Evolutionary conservation across 1,284 basidiomycete genomes (phyloP).

Genomic region (Polyporus tsugae): DNA sequence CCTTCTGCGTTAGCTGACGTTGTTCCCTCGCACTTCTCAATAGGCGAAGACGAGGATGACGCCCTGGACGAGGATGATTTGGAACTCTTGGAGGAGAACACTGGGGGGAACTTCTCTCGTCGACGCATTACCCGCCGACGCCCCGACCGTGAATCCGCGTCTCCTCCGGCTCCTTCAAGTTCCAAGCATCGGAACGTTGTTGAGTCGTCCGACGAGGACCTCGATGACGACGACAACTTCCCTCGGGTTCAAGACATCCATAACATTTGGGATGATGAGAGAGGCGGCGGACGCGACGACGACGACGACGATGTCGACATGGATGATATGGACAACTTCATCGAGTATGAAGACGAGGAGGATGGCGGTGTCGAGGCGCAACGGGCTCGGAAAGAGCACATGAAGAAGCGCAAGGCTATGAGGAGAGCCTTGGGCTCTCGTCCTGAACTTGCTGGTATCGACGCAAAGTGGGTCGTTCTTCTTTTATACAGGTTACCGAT

Average conservation of each 20-base stretch:
- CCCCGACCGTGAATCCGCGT: conserved; percentile 73
- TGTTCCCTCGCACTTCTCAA: conserved; percentile 15
- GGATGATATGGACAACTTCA: conserved; percentile 88
- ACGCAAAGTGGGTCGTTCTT: conserved; percentile 74
- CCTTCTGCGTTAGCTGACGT: conserved; percentile 19
- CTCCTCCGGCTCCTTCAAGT: conserved; percentile 67
- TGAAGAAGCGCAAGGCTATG: conserved; percentile 73
- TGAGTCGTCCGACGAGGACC: conserved; percentile 77
- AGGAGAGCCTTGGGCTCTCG: conserved; percentile 68
- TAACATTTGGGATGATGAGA: conserved; percentile 88
- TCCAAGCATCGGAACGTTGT: conserved; percentile 65
- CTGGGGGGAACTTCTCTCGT: conserved; percentile 73
- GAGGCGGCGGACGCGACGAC: conserved; percentile 59
- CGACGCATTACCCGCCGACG: conserved; percentile 75
- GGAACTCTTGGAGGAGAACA: conserved; percentile 95
- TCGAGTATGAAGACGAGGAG: conserved; percentile 90
- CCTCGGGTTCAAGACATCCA: conserved; percentile 75
- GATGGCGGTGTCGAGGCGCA: conserved; percentile 77
- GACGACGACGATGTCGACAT: conserved; percentile 75
- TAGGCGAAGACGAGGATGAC: conserved; percentile 69
- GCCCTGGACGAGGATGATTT: conserved; percentile 96
- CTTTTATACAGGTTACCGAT: conserved; percentile 25
- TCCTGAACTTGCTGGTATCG: conserved; percentile 87
- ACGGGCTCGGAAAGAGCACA: conserved; percentile 75
- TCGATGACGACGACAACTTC: conserved; percentile 66